Percentiles rank a stretch among this genome's conserved stretches.
Conservation (phyloP, 768 basidiomycete species). For the Mycena polygramma region DNA sequence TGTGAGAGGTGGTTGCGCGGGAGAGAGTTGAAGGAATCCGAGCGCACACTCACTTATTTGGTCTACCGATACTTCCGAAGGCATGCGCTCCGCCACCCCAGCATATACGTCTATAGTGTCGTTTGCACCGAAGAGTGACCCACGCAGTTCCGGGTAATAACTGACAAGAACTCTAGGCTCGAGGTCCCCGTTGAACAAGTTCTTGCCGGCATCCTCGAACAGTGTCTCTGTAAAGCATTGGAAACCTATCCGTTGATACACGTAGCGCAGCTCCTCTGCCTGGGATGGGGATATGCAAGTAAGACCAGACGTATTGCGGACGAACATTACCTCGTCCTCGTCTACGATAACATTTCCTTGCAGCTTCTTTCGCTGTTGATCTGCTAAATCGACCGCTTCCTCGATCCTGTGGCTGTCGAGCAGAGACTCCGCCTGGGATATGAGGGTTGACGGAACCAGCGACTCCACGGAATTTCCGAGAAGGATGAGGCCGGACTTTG, state of each 20-base stretch:
- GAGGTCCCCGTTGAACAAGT: conserved; percentile 83
- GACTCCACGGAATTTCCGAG: conserved; percentile 75
- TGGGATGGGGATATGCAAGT: conserved; percentile 31
- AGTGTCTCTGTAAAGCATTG: conserved; percentile 82
- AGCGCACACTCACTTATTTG: conserved; percentile 82
- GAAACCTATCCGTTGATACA: conserved; percentile 87
- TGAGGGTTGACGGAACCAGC: conserved; percentile 77
- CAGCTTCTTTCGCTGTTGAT: conserved; percentile 70
- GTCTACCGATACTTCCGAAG: conserved; percentile 76
- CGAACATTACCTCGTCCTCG: conserved; percentile 63
- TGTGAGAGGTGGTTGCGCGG: conserved; percentile 41
- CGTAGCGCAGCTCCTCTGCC: conserved; percentile 81
- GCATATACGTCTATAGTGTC: conserved; percentile 79
- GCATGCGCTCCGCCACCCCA: conserved; percentile 82
- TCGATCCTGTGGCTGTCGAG: conserved; percentile 74
- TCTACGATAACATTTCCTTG: conserved; percentile 65
- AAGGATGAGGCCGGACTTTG: conserved; percentile 77
- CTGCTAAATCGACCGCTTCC: conserved; percentile 73
- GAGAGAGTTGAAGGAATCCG: conserved; percentile 37
- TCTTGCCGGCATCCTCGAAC: conserved; percentile 86
- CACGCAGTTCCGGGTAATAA: conserved; percentile 84
- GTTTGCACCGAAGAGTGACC: conserved; percentile 65
- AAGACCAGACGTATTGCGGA: conserved; percentile 27
- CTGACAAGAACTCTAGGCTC: conserved; percentile 88
- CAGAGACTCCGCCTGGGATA: conserved; percentile 79